Base-by-base conservation (phyloP, 345 rosid genomes). In the Clausena lansium region DNA sequence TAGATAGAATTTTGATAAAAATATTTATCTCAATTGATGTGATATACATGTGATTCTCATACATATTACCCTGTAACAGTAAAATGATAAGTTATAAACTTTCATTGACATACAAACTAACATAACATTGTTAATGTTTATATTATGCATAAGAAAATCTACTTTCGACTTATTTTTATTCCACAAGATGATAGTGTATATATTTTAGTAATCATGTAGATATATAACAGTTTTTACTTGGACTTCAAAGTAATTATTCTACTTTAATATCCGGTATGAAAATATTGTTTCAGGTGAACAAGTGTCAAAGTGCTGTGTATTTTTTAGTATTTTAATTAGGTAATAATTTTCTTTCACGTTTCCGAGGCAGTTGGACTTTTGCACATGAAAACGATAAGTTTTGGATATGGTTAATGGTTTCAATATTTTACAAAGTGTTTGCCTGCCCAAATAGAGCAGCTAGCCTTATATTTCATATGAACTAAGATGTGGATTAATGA, bases 401-500 rank as follows among this genome's bases (percentile, higher is more conserved):
- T 41, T 11, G 32, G 20, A 22, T 68, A 24, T 11, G 33, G 1
- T 24, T 24, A 41, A 24, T 11, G 33, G 1, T 24, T 24, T 41
- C n/a, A 24, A 13, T 24, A 24, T 5, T 11, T 11, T 36, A 20
- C 5, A 13, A 13, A 28, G 20, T n/a, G 14, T 28, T 22, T 22
- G 25, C 54, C 9, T 25, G 36, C 55, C 45, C 15, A 14, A 39
- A 71, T 19, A 17, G 35, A 70, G 15, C 59, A 77, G 47, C 59
- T 35, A 33, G 32, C 66, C 32, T 54, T 32, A 7, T 24, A 15
- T 62, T 13, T 28, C 30, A 62, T 14, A 62, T 1, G 14, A 62
- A 36, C 9, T 27, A 2, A 19, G n/a, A 58, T 7, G 39, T n/a
- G 50, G 55, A 57, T 55, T 11, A 41, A 33, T 79, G 83, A 79